phyloP scores from a whole-genome alignment of 1,284 basidiomycete species.

The Puccinia triticina region DNA sequence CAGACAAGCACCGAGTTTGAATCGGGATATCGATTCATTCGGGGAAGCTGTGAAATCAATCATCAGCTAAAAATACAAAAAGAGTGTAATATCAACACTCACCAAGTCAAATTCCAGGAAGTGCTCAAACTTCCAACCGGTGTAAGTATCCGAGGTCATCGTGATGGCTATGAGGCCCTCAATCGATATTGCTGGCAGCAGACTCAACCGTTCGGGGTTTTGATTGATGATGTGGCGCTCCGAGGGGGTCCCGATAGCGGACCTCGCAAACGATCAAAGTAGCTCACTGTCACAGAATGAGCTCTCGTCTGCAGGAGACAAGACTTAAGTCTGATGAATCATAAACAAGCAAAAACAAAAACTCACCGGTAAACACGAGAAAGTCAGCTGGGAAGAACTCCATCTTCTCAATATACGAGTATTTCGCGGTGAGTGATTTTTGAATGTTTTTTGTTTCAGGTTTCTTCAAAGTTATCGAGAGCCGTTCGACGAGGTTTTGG shows the following conservation, averaged over 20 bases:
- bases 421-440: too few relatives aligned
- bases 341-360: too few relatives aligned
- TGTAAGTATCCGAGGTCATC: not conserved
- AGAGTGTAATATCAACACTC: not conserved
- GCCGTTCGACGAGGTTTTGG: too few relatives aligned
- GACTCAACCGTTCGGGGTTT: not conserved
- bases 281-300: not conserved
- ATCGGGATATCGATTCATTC: not conserved
- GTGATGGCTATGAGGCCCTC: not conserved
- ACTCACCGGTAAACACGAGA: too few relatives aligned
- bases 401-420: too few relatives aligned
- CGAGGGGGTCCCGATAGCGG: not conserved
- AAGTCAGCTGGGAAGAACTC: too few relatives aligned
- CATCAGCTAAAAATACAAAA: too few relatives aligned
- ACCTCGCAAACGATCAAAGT: not conserved
- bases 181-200: not conserved
- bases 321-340: too few relatives aligned
- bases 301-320: too few relatives aligned
- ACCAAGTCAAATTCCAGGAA: not conserved
- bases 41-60: not conserved
- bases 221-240: not conserved
- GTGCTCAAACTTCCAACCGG: not conserved
- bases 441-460: too few relatives aligned
- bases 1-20: conserved; percentile 10
- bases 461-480: too few relatives aligned